Evolutionary conservation across 129 eudicot genomes (phyloP).

Genomic region (Pittosporum tobira): DNA sequence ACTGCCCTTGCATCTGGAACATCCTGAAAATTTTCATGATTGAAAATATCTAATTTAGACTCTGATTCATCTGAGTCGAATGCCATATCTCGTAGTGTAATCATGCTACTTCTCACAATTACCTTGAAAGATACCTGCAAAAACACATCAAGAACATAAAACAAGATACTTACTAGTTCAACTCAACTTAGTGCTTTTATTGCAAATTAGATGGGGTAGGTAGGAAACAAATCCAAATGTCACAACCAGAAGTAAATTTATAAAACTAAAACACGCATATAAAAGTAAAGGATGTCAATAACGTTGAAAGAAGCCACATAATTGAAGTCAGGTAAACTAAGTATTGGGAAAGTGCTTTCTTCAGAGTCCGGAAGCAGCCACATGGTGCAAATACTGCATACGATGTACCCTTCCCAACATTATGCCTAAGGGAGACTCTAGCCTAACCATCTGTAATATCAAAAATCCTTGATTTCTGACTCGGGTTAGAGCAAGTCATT

Average conservation of each 20-base stretch:
- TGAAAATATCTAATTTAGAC: constrained; percentile 7
- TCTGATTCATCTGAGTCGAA: constrained; percentile 5
- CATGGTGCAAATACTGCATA: not conserved
- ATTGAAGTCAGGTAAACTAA: not conserved
- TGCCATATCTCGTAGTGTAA: constrained; percentile 12
- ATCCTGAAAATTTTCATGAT: constrained; percentile 14
- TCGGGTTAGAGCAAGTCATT: not conserved
- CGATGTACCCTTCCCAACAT: not conserved
- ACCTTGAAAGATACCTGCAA: constrained; percentile 16
- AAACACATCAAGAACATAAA: not conserved
- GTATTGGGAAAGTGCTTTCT: not conserved
- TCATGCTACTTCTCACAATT: constrained; percentile 13
- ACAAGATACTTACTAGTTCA: not conserved
- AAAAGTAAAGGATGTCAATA: too few species aligned
- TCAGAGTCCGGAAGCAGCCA: not conserved
- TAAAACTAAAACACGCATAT: not conserved
- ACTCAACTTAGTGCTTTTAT: too few species aligned
- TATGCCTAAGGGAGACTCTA: not conserved
- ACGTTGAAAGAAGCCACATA: not conserved
- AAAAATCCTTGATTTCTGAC: too few species aligned
- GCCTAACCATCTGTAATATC: not conserved
- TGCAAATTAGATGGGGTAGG: too few species aligned
- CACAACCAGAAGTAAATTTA: too few species aligned
- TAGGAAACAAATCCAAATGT: not conserved
- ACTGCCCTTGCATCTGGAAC: constrained; percentile 1